These are phyloP conservation scores for Kluyveromyces sp. DNA, from an alignment of 1,139 yeast genomes.

Conservation along the genomic window DNA sequence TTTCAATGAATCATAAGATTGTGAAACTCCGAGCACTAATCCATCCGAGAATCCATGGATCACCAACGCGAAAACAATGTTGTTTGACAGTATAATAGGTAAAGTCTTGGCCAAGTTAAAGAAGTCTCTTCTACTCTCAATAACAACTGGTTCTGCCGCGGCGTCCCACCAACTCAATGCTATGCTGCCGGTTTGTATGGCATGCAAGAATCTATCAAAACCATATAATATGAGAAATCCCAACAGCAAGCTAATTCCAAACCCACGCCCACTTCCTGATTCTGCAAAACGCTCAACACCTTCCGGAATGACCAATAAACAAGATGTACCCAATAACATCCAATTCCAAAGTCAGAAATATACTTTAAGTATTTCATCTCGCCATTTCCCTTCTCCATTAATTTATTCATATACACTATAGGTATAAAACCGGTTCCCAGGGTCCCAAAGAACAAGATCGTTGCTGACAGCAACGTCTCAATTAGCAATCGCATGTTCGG, in stretches of 20 bases:
- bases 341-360: conserved; percentile 45
- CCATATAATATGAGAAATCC: conserved; percentile 28
- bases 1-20: conserved; percentile 37
- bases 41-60: conserved; percentile 61
- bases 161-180: neutral
- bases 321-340: conserved; percentile 47
- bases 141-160: neutral
- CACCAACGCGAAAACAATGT: conserved; percentile 49
- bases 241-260: conserved; percentile 25
- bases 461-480: conserved; percentile 14
- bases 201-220: conserved; percentile 20
- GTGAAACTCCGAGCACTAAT: conserved; percentile 51
- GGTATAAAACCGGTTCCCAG: conserved; percentile 34
- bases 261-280: conserved; percentile 22
- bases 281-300: conserved; percentile 41
- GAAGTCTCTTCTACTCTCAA: conserved; percentile 13
- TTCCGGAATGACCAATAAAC: conserved; percentile 53
- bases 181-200: neutral
- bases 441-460: conserved; percentile 20
- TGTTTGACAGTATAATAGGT: conserved; percentile 21
- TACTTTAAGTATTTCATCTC: conserved; percentile 12
- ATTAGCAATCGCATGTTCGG: conserved; percentile 2
- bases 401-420: conserved; percentile 19
- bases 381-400: conserved; percentile 12
- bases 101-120: conserved; percentile 17